A percentile compares a stretch with the other conserved stretches of the same genome.
Conservation (phyloP, 1,284 basidiomycete genomes). For the Rhizopogon parksii region DNA sequence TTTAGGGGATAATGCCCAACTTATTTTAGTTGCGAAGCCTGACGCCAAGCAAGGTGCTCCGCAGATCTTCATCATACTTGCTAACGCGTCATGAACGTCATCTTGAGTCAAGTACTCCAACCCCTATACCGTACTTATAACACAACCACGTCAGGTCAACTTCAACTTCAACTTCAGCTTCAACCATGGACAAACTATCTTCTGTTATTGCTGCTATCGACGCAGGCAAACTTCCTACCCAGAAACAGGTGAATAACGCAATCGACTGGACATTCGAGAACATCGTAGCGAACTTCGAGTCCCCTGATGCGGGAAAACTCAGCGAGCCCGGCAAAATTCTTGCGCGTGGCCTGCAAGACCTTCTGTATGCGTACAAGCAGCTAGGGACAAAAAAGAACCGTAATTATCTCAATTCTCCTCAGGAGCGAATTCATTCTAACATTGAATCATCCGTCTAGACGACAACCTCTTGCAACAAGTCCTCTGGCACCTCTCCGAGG, state of each 20-base stretch:
- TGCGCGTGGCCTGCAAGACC: slow-evolving; percentile 38
- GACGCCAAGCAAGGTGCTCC: no score
- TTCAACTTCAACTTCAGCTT: not conserved
- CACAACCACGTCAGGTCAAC: not conserved
- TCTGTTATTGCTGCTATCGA: slow-evolving; percentile 55
- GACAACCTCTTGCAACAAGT: slow-evolving; percentile 59
- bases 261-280: slow-evolving; percentile 46
- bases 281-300: slow-evolving; percentile 38
- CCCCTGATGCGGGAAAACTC: slow-evolving; percentile 35
- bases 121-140: not conserved
- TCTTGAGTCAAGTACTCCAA: not conserved
- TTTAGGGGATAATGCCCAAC: no score
- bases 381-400: slow-evolving; percentile 51
- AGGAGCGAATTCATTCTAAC: not conserved
- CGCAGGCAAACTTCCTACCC: slow-evolving; percentile 58
- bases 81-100: not conserved
- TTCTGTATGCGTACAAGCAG: slow-evolving; percentile 48
- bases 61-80: not conserved
- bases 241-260: slow-evolving; percentile 43
- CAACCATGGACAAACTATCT: slow-evolving; percentile 49
- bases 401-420: slow-evolving; percentile 18
- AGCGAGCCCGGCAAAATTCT: slow-evolving; percentile 46
- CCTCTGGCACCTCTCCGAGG: slow-evolving; percentile 53
- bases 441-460: slow-evolving; percentile 28
- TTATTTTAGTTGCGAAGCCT: no score